Evolutionary conservation across 225 moss, liverwort and hornwort species (phyloP).

Genomic region (Physcomitrellopsis africana): DNA sequence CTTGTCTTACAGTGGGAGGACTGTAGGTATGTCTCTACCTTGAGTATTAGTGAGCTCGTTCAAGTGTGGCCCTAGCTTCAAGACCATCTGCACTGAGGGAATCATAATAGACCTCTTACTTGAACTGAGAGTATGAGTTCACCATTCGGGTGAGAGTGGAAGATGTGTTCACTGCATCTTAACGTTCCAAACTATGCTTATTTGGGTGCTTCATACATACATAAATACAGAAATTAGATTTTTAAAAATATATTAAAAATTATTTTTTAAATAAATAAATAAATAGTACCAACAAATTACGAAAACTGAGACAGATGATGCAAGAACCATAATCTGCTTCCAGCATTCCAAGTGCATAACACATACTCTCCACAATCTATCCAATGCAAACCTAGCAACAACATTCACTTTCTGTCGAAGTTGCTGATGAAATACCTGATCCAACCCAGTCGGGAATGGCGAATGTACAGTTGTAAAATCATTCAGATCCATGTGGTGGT

Average conservation of each 20-base stretch:
- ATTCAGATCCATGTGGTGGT: constrained; percentile 60
- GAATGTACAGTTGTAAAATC: constrained; percentile 67
- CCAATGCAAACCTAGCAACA: no score
- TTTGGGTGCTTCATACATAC: background rate
- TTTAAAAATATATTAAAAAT: no score
- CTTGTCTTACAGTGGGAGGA: constrained; percentile 23
- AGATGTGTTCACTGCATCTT: background rate
- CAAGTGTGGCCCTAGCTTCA: constrained; percentile 65
- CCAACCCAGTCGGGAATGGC: constrained; percentile 70
- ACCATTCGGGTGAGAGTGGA: background rate
- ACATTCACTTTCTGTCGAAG: background rate
- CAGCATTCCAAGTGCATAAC: no score
- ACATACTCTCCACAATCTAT: no score
- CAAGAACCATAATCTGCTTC: no score
- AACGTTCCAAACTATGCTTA: background rate
- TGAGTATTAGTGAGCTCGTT: constrained; percentile 65
- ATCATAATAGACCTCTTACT: constrained; percentile 13
- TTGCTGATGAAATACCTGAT: constrained; percentile 54
- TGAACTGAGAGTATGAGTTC: background rate
- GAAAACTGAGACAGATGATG: background rate
- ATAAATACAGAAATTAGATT: background rate
- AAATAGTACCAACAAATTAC: background rate
- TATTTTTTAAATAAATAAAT: no score
- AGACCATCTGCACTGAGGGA: constrained; percentile 53
- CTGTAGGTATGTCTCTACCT: constrained; percentile 38